Base-by-base conservation (phyloP, 2,329 filamentous ascomycete species). In the Aspergillus aculeatinus region DNA sequence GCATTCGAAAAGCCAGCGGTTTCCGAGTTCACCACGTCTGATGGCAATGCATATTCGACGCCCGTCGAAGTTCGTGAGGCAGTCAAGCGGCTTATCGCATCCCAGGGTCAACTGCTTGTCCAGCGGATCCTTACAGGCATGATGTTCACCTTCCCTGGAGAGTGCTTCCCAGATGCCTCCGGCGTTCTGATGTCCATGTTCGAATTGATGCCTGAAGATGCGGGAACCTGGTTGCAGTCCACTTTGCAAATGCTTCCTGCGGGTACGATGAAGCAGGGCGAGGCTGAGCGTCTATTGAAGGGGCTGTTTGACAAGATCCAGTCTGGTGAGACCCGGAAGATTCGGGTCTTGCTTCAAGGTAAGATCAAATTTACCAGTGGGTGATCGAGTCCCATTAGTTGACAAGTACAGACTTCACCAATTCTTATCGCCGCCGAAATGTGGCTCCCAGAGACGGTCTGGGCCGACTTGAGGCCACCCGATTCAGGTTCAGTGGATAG, bases 61-160 rank as follows among this genome's bases (percentile, higher is more conserved):
- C 85, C 89, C 0, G 81, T 85, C 3, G 87, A 93, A 66, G 84
- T 96, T 25, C 89, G 87, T 66, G 81, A 82, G 35, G 84, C 88
- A 7, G 89, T 98, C 60, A 90, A 89, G 74, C 83, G 85, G 61
- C 83, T 97, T 55, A 79, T 96, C 25, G 65, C 83, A 2, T 79
- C 82, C 1, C 87, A 92, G 64, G 92, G 95, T 42, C 88, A 92
- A 70, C 80, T 87, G 58, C 82, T 99, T 29, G 88, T 95, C 7
- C 94, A 96, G 77, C 90, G 93, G 64, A 88, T 96, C 60, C 83
- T 99, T 80, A 95, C 93, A 1, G 95, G 95, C 61, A 96, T 99
- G 93, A 98, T 99, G 94, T 97, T 97, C 74, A 96, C 90, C 0
- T 99, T 99, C 79, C 96, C 95, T 0, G 87, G 91, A 48, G 95